Conservation (phyloP, 31 red algal species). For the Odonthalia washingtoniensis region DNA sequence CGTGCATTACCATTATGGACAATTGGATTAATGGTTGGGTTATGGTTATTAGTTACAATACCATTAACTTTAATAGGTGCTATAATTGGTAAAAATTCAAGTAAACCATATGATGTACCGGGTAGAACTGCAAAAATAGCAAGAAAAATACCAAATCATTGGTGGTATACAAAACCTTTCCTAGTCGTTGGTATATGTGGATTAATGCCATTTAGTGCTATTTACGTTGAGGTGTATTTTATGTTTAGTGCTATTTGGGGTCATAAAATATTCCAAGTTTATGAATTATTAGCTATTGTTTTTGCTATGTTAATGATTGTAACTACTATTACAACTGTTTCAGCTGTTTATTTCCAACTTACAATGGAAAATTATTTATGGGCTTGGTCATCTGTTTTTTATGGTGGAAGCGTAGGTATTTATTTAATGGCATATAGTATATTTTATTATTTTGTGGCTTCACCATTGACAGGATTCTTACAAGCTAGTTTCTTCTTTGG, state of each 20-base stretch:
- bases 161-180: slow-evolving; percentile 67
- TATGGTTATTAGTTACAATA: slow-evolving; percentile 88
- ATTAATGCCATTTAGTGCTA: slow-evolving; percentile 84
- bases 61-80: slow-evolving; percentile 83
- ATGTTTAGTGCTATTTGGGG: slow-evolving; percentile 82
- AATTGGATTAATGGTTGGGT: slow-evolving; percentile 59
- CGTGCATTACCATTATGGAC: slow-evolving; percentile 80
- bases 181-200: slow-evolving; percentile 67
- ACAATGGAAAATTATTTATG: slow-evolving; percentile 88
- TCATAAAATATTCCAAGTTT: slow-evolving; percentile 87
- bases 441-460: slow-evolving; percentile 75
- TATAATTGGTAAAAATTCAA: slow-evolving; percentile 78
- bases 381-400: slow-evolving; percentile 75
- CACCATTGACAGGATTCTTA: slow-evolving; percentile 83
- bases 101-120: slow-evolving; percentile 61
- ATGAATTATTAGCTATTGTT: slow-evolving; percentile 76
- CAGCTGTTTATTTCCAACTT: slow-evolving; percentile 86
- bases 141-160: slow-evolving; percentile 69
- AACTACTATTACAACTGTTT: slow-evolving; percentile 74
- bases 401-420: slow-evolving; percentile 74
- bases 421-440: slow-evolving; percentile 87
- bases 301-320: slow-evolving; percentile 82
- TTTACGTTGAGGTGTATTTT: slow-evolving; percentile 88
- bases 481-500: slow-evolving; percentile 84
- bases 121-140: slow-evolving; percentile 81